A percentile compares a stretch with the other conserved stretches of the same genome.
Conservation (phyloP, 129 eudicot species). For the Flaveria robusta region DNA sequence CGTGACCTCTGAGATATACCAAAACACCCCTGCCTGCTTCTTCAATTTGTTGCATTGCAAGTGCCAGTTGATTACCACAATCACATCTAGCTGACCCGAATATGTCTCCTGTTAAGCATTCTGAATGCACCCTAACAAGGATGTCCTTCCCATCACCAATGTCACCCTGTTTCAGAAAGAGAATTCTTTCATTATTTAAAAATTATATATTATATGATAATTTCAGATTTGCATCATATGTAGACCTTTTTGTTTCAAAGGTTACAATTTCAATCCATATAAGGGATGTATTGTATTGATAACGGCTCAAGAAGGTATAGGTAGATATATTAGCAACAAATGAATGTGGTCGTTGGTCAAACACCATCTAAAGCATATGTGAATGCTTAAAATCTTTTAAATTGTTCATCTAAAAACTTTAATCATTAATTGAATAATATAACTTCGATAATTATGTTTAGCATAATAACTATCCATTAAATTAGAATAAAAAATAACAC, state of each 20-base stretch:
- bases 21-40: constrained; percentile 83
- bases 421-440: background rate
- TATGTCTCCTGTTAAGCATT: constrained; percentile 95
- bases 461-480: background rate
- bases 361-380: background rate
- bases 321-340: background rate
- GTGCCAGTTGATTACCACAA: constrained; percentile 82
- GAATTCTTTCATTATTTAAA: background rate
- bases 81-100: constrained; percentile 92
- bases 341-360: constrained; percentile 3
- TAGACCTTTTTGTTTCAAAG: too few species aligned
- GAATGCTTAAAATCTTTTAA: background rate
- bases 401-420: background rate
- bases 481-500: background rate
- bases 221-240: too few species aligned
- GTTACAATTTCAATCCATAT: too few species aligned
- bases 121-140: constrained; percentile 94
- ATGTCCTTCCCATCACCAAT: constrained; percentile 77
- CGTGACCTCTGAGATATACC: constrained; percentile 94
- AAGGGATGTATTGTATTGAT: background rate
- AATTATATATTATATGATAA: background rate
- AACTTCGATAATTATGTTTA: background rate
- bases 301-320: background rate
- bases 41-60: constrained; percentile 89
- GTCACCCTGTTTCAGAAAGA: constrained; percentile 61